Conservation (phyloP, 768 basidiomycete species). For the Suillus tomentosus region DNA sequence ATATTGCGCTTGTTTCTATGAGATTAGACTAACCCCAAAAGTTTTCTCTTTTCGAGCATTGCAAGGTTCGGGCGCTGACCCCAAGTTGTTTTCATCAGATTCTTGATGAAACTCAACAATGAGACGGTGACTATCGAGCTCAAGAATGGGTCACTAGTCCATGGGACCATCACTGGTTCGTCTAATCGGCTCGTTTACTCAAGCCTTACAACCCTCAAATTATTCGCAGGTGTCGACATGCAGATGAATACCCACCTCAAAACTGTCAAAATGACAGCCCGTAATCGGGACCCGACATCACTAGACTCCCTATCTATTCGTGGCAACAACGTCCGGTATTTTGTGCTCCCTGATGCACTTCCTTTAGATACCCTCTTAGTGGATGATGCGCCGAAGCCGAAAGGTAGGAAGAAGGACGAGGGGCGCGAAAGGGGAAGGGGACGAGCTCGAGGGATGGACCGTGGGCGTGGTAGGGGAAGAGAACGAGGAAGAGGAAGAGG, state of each 20-base stretch:
- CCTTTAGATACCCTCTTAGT: conserved; percentile 96
- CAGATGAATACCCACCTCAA: conserved; percentile 99
- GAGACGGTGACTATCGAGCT: conserved; percentile 98
- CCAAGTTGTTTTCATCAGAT: conserved; percentile 50
- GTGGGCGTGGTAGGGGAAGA: conserved; percentile 57
- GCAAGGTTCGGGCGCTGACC: conserved; percentile 20
- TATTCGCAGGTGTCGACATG: conserved; percentile 86
- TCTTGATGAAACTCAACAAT: conserved; percentile 99
- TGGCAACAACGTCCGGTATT: conserved; percentile 96
- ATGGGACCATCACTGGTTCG: conserved; percentile 96
- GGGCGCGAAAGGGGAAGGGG: conserved; percentile 63
- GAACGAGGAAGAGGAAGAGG: conserved; percentile 51
- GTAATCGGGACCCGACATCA: conserved; percentile 83
- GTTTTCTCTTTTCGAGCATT: conserved; percentile 9
- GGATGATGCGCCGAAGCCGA: conserved; percentile 97
- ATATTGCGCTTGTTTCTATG: conserved; percentile 14
- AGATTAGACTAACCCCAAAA: neutral
- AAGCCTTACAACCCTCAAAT: conserved; percentile 12
- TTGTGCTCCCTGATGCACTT: conserved; percentile 94
- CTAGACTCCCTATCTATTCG: conserved; percentile 93
- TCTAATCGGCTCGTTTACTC: conserved; percentile 5
- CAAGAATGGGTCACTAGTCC: conserved; percentile 95
- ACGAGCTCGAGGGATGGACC: conserved; percentile 52
- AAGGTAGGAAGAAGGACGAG: conserved; percentile 88
- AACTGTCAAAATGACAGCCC: conserved; percentile 94